These are phyloP conservation scores for Scheffersomyces lignicola DNA, from an alignment of 1,139 yeast genomes.

Conservation along the genomic window DNA sequence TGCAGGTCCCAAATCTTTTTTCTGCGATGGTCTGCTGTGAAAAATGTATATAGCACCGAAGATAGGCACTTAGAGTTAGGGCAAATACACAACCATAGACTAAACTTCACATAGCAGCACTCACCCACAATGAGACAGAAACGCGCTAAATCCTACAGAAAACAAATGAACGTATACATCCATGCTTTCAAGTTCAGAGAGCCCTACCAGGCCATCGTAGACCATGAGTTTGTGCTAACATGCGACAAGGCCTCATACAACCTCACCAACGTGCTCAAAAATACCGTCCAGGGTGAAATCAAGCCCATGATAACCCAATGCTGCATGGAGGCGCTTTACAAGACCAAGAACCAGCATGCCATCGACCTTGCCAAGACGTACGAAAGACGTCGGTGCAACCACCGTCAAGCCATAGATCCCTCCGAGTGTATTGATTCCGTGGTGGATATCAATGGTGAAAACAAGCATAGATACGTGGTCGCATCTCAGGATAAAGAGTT, in stretches of 20 bases:
- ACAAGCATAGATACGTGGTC: conserved; percentile 86
- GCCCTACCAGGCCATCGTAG: conserved; percentile 88
- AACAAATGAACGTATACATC: conserved; percentile 82
- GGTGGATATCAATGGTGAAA: conserved; percentile 68
- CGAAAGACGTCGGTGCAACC: conserved; percentile 71
- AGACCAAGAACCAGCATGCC: conserved; percentile 67
- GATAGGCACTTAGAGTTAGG: no score
- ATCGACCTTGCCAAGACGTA: conserved; percentile 77
- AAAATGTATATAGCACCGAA: no score
- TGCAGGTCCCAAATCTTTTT: background rate
- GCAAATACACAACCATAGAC: background rate
- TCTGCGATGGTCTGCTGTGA: no score
- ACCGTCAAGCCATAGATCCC: conserved; percentile 56
- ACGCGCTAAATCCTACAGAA: conserved; percentile 90
- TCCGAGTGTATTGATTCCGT: conserved; percentile 75
- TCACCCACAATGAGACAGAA: conserved; percentile 79
- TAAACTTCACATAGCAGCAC: background rate
- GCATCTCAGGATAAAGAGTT: conserved; percentile 78
- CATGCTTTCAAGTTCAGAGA: conserved; percentile 90
- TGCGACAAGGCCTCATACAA: conserved; percentile 71
- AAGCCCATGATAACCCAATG: conserved; percentile 98
- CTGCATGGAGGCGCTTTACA: conserved; percentile 83
- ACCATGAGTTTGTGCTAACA: conserved; percentile 70
- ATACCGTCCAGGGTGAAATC: conserved; percentile 82
- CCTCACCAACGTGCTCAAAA: conserved; percentile 68